phyloP scores from a whole-genome alignment of 257 asterid genomes.

The Fraxinus cuspidata region DNA sequence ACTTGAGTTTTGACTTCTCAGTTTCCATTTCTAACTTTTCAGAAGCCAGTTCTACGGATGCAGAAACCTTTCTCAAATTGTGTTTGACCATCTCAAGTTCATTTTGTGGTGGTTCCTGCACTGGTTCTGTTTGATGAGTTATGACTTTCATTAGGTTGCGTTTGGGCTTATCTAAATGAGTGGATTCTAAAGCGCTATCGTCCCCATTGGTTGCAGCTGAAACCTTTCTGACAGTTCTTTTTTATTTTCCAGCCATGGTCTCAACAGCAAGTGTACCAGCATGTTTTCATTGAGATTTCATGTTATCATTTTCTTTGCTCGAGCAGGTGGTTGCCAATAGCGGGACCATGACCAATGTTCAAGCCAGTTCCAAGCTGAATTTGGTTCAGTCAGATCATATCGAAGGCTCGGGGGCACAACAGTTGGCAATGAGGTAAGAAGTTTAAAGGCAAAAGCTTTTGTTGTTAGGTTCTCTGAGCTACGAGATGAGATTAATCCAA shows the following conservation, averaged over 20 bases:
- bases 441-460: slow-evolving; percentile 25
- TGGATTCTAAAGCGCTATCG: slow-evolving; percentile 18
- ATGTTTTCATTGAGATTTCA: slow-evolving; percentile 17
- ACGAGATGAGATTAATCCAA: neutral
- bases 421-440: slow-evolving; percentile 41
- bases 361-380: slow-evolving; percentile 60
- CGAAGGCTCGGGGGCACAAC: slow-evolving; percentile 46
- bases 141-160: slow-evolving; percentile 29
- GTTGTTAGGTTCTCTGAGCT: neutral
- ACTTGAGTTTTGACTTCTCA: slow-evolving; percentile 25
- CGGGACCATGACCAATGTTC: slow-evolving; percentile 54
- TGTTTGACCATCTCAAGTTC: slow-evolving; percentile 37
- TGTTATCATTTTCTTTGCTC: slow-evolving; percentile 20
- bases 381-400: slow-evolving; percentile 46
- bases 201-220: slow-evolving; percentile 26
- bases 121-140: slow-evolving; percentile 25
- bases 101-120: slow-evolving; percentile 32
- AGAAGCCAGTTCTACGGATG: slow-evolving; percentile 23
- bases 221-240: slow-evolving; percentile 26
- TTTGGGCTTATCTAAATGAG: slow-evolving; percentile 41
- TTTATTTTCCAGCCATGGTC: slow-evolving; percentile 30
- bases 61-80: slow-evolving; percentile 35
- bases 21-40: slow-evolving; percentile 27
- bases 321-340: slow-evolving; percentile 37
- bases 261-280: slow-evolving; percentile 13